phyloP scores from a whole-genome alignment of 2,329 filamentous ascomycete species.

The Alternaria gansuensis region DNA sequence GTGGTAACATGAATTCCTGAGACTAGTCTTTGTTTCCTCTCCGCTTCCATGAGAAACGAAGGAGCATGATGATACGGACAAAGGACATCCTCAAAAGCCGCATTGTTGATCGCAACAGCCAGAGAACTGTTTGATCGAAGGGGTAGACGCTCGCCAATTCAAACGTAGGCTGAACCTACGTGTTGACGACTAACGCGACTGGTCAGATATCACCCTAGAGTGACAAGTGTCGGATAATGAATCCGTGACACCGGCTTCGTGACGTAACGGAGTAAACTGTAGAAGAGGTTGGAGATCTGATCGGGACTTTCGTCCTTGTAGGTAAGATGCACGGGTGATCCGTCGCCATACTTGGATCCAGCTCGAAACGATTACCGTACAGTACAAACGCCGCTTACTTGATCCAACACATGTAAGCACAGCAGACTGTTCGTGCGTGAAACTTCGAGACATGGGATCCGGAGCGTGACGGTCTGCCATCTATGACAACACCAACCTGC shows the following conservation, averaged over 20 bases:
- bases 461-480: slow-evolving; percentile 53
- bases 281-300: slow-evolving; percentile 57
- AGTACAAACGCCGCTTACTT: slow-evolving; percentile 38
- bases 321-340: slow-evolving; percentile 62
- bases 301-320: slow-evolving; percentile 50
- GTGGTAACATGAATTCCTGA: slow-evolving; percentile 81
- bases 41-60: slow-evolving; percentile 61
- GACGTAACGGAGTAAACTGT: slow-evolving; percentile 50
- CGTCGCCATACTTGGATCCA: slow-evolving; percentile 33
- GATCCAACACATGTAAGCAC: slow-evolving; percentile 38
- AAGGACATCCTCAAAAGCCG: slow-evolving; percentile 97
- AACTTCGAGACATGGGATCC: slow-evolving; percentile 38
- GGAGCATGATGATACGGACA: slow-evolving; percentile 79
- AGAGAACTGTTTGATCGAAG: slow-evolving; percentile 38
- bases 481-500: slow-evolving; percentile 39
- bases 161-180: slow-evolving; percentile 61
- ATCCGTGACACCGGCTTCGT: slow-evolving; percentile 62
- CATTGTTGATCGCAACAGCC: slow-evolving; percentile 57
- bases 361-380: slow-evolving; percentile 23
- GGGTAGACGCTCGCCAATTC: slow-evolving; percentile 66
- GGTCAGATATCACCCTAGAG: slow-evolving; percentile 62
- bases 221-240: slow-evolving; percentile 58
- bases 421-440: slow-evolving; percentile 15
- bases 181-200: slow-evolving; percentile 73
- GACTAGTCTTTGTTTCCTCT: slow-evolving; percentile 97